phyloP scores from a whole-genome alignment of 352 stramenopile genomes.

The Phytophthora quininea region DNA sequence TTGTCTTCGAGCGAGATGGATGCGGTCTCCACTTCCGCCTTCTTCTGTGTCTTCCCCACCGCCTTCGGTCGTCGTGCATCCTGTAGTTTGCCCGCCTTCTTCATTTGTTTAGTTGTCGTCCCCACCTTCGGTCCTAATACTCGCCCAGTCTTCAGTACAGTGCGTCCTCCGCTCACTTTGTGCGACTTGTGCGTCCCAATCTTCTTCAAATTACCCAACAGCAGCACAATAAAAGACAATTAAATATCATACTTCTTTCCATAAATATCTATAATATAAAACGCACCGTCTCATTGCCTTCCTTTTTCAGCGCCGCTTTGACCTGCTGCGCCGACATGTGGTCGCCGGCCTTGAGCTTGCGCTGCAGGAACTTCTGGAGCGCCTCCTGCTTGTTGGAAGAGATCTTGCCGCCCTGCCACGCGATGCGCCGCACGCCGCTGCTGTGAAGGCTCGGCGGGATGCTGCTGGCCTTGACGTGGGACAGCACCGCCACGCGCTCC shows the following conservation, averaged over 20 bases:
- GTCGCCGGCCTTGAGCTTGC: constrained; percentile 61
- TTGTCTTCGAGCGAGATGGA: constrained; percentile 68
- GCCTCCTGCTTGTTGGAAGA: constrained; percentile 87
- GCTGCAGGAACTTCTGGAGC: constrained; percentile 85
- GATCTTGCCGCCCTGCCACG: constrained; percentile 84
- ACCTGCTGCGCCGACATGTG: constrained; percentile 57
- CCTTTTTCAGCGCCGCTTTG: constrained; percentile 39
- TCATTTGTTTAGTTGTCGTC: no score
- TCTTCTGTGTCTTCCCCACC: constrained; percentile 29
- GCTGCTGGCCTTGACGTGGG: constrained; percentile 73
- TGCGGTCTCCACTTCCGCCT: constrained; percentile 8
- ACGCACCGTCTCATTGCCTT: constrained; percentile 36
- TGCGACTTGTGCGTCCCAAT: constrained; percentile 50
- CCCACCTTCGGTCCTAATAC: constrained; percentile 64
- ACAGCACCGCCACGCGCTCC: constrained; percentile 60
- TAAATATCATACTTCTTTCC: no score
- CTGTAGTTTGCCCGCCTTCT: constrained; percentile 38
- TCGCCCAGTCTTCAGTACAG: constrained; percentile 65
- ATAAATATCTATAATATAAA: not conserved
- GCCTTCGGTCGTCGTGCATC: constrained; percentile 30
- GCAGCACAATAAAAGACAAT: not conserved
- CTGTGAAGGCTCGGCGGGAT: constrained; percentile 25
- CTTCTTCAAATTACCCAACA: constrained; percentile 52
- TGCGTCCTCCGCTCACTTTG: constrained; percentile 53
- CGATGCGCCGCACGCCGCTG: constrained; percentile 45